A percentile compares a stretch with the other conserved stretches of the same genome.
phyloP scores from a whole-genome alignment of 768 basidiomycete genomes.

The Wakefieldia striispora region DNA sequence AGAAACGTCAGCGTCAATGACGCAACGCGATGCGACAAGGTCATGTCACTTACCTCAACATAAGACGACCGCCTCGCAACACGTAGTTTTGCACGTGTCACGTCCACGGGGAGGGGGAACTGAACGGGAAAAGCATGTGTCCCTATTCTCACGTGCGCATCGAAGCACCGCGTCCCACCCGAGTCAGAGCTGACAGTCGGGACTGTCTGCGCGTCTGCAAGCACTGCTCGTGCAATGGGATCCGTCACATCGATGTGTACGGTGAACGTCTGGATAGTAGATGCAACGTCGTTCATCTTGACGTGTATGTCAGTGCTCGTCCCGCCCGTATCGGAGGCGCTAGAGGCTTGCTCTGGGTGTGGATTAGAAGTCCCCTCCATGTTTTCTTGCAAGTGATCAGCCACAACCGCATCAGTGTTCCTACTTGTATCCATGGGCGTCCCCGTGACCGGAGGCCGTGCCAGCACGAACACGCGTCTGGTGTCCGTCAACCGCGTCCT shows the following conservation, averaged over 20 bases:
- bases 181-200: conserved; percentile 1
- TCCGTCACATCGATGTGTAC: conserved; percentile 21
- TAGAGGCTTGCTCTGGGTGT: too few relatives aligned
- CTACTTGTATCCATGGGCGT: background rate
- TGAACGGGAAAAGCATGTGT: conserved; percentile 22
- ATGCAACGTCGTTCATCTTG: conserved; percentile 10
- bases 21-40: background rate
- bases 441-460: conserved; percentile 11
- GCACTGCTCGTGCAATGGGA: conserved; percentile 9
- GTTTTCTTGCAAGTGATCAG: conserved; percentile 5
- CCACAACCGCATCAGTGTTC: too few relatives aligned
- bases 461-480: conserved; percentile 17
- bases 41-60: conserved; percentile 31
- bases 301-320: conserved; percentile 4
- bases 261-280: conserved; percentile 11
- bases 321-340: background rate
- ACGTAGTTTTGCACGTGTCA: conserved; percentile 36
- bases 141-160: conserved; percentile 12
- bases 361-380: too few relatives aligned
- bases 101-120: conserved; percentile 47
- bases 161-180: background rate
- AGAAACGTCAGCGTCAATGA: background rate
- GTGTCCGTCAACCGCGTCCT: conserved; percentile 12
- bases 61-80: conserved; percentile 54
- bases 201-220: conserved; percentile 8